phyloP scores from a whole-genome alignment of 371 early-diverging fungal genomes.

The Mucor mucedo region DNA sequence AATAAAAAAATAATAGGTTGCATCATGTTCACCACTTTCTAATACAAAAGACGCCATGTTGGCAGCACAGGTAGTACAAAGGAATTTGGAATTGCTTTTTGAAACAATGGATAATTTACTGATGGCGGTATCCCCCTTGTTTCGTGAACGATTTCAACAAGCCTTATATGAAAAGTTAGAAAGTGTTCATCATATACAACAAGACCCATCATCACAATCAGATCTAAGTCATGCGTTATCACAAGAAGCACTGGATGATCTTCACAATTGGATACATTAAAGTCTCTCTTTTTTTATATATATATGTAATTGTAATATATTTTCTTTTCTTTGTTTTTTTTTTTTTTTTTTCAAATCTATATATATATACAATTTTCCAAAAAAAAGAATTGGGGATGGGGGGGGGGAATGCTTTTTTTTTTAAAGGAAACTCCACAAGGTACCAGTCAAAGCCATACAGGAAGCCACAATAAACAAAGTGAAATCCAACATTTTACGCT shows the following conservation, averaged over 20 bases:
- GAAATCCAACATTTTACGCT: slow-evolving; percentile 18
- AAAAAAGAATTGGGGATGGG: not conserved
- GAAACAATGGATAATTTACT: slow-evolving; percentile 46
- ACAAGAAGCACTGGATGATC: slow-evolving; percentile 6
- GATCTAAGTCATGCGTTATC: not conserved
- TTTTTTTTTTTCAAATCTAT: not conserved
- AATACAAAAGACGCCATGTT: slow-evolving; percentile 15
- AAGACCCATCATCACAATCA: not conserved
- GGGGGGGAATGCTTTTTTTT: not conserved
- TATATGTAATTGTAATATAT: not conserved
- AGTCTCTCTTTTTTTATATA: not conserved
- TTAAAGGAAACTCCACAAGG: slow-evolving; percentile 36
- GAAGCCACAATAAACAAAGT: slow-evolving; percentile 26
- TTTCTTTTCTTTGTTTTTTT: not conserved
- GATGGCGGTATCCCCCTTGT: slow-evolving; percentile 47
- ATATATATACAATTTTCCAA: not conserved
- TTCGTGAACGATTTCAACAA: slow-evolving; percentile 36
- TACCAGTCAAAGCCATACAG: slow-evolving; percentile 34
- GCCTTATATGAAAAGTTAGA: slow-evolving; percentile 36
- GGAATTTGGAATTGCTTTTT: slow-evolving; percentile 22
- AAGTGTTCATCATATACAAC: slow-evolving; percentile 23
- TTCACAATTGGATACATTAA: slow-evolving; percentile 21
- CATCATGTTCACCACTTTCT: slow-evolving; percentile 31
- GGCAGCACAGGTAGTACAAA: slow-evolving; percentile 24
- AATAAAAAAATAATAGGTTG: slow-evolving; percentile 12